phyloP scores from a whole-genome alignment of 2,329 filamentous ascomycete genomes.

The Arthrobotrys sinensis region DNA sequence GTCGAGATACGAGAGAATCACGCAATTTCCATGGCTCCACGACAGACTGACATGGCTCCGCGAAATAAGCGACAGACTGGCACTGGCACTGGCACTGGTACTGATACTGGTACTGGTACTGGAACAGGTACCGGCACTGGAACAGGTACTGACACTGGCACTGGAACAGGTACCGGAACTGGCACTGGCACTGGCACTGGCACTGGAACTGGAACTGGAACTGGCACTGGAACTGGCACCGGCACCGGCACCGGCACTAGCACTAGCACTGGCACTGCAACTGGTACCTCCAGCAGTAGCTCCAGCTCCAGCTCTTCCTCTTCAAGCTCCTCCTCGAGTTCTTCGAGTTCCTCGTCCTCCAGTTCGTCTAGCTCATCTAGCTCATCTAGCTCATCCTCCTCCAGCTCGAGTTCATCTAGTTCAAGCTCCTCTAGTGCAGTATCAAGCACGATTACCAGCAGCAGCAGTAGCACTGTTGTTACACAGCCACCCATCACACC shows the following conservation, averaged over 20 bases:
- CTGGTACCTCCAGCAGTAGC: background rate
- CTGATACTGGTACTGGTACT: too few relatives aligned
- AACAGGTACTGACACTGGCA: too few relatives aligned
- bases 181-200: too few relatives aligned
- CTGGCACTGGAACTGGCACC: too few relatives aligned
- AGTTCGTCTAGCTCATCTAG: conserved; percentile 5
- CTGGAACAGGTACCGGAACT: too few relatives aligned
- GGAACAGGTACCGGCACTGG: too few relatives aligned
- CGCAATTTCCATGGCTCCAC: background rate
- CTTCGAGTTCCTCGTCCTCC: background rate
- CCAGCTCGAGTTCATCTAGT: conserved; percentile 17
- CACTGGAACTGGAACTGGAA: too few relatives aligned
- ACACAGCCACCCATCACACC: background rate
- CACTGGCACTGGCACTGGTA: too few relatives aligned
- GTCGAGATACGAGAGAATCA: conserved; percentile 6
- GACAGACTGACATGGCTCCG: too few relatives aligned
- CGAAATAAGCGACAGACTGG: too few relatives aligned
- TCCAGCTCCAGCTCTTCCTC: background rate
- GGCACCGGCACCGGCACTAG: background rate
- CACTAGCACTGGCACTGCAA: background rate
- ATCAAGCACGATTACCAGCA: conserved; percentile 9
- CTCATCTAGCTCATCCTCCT: conserved; percentile 9
- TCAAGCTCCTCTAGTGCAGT: background rate
- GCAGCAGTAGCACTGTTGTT: background rate
- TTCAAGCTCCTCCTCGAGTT: background rate